Base-by-base conservation (phyloP, 306 rosid genomes). In the Prunus dulcis region DNA sequence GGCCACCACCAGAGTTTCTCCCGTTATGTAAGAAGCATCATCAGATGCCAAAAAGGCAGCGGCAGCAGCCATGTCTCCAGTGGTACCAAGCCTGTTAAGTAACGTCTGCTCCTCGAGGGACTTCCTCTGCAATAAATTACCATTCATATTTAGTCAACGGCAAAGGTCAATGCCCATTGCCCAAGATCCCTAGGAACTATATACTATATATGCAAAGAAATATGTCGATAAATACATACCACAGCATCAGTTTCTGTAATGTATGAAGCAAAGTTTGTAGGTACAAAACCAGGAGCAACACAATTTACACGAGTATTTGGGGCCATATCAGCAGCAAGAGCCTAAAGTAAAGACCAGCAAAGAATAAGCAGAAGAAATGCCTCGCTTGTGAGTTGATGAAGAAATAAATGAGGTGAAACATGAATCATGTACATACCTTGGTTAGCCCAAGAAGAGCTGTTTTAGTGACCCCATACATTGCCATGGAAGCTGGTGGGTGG, bases 381-480 rank as follows among this genome's bases (percentile, higher is more conserved):
- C 25, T 66, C 61, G 28, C 62, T 76, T 62, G 75, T 5, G 9
- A 61, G 49, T 38, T 38, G 38, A 9, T 72, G 20, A 70, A 70
- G 71, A 70, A 78, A 60, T 34, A 34, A 49, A 72, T 22, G 63
- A 25, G 7, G 25, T 22, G 32, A 18, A 50, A 57, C 47, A 45
- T 32, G 11, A 76, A 73, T 61, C 51, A 72, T 43, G 53, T 73
- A 82, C 78, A 2, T 34, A 92, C 99, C 91, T 96, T 96, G 64
- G 97, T 84, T 70, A 96, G 93, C 78, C 98, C 99, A 43, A 96
- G 78, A 67, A 96, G 99, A 50, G 98, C 98, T 14, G 99, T 96
- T 84, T 96, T 96, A 76, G 99, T 92, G 76, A 96, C 99, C 47
- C 98, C 99, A 82, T 96, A 96, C 99, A 96, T 91, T 80, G 98